Evolutionary conservation across 768 basidiomycete genomes (phyloP), one percentile per base, ranked within the genome.

Genomic region (Hypholoma sublateritium): DNA sequence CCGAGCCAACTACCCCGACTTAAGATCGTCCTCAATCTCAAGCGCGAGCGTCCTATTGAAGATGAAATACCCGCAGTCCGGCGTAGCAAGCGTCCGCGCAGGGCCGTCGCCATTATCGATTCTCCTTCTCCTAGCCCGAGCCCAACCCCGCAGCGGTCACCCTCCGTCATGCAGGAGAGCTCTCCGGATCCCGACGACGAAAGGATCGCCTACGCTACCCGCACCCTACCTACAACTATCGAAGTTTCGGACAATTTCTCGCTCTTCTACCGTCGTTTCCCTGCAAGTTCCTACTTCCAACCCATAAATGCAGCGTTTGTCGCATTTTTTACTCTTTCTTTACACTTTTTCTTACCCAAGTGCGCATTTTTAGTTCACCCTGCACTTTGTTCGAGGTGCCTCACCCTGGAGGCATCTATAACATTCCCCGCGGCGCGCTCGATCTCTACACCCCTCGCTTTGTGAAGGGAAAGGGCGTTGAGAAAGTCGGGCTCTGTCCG

Each of bases 401-500:
- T 0, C 71, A 77, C 62, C 80, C 79, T 0, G 79, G 79, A 34
- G 87, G 86, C 1, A 72, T 59, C 1, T 83, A 82, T 61, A 90
- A 91, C 56, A 72, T 78, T 25, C 86, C 89, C 1, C 80, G 86
- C 19, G 71, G 74, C 48, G 69, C 77, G 1, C 72, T 86, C 43
- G 91, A 93, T 64, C 72, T 93, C 9, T 93, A 93, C 63, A 90
- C 88, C 0, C 89, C 91, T 7, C 79, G 91, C 12, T 89, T 89
- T 62, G 86, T 89, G 43, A 85, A 80, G 61, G 91, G 91, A 3
- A 79, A 74, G 49, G 89, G 89, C 5, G 67, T 72, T 1, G 79
- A 81, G 2, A 93, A 93, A 71, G 80, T 86, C 0, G 91, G 90
- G 2, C 67, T 91, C 35, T 93, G 91, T 62, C 91, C 91, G 0